Evolutionary conservation across 1,284 basidiomycete genomes (phyloP), one percentile per base, ranked within the genome.

Genomic region (Fomitopsis palustris): DNA sequence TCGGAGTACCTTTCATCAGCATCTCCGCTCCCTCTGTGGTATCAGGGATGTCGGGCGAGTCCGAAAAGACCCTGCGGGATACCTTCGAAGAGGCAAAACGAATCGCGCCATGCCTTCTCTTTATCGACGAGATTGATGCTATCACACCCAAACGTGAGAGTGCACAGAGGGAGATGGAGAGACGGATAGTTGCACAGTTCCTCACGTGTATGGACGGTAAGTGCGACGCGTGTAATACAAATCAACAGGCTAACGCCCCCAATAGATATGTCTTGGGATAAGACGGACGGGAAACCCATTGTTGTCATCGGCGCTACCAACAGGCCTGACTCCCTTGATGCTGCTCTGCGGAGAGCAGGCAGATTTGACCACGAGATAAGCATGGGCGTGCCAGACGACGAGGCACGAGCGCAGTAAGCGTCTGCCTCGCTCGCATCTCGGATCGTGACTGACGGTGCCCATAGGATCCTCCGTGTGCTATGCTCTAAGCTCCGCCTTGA

Each of bases 91-190:
- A 97, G 73, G 95, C 95, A 6, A 95, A 93, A 93, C 86, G 90
- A 66, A 80, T 91, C 21, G 94, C 95, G 0, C 95, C 95, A 0
- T 96, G 93, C 67, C 77, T 98, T 2, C 75, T 97, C 4, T 98
- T 98, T 76, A 92, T 98, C 53, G 96, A 99, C 73, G 96, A 98
- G 73, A 97, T 99, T 37, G 96, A 99, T 69, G 95, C 96, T 6
- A 97, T 99, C 65, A 98, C 96, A 1, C 95, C 95, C 0, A 99
- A 99, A 76, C 81, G 96, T 61, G 96, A 98, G 76, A 98, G 92
- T 63, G 96, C 96, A 0, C 95, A 96, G 69, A 79, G 96, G 62
- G 96, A 99, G 77, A 99, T 98, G 96, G 96, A 99, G 69, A 79
- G 96, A 43, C 82, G 96, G 8, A 98, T 99, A 61, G 96, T 99